phyloP scores from a whole-genome alignment of 2,329 filamentous ascomycete genomes.

The Leptographium procerum region DNA sequence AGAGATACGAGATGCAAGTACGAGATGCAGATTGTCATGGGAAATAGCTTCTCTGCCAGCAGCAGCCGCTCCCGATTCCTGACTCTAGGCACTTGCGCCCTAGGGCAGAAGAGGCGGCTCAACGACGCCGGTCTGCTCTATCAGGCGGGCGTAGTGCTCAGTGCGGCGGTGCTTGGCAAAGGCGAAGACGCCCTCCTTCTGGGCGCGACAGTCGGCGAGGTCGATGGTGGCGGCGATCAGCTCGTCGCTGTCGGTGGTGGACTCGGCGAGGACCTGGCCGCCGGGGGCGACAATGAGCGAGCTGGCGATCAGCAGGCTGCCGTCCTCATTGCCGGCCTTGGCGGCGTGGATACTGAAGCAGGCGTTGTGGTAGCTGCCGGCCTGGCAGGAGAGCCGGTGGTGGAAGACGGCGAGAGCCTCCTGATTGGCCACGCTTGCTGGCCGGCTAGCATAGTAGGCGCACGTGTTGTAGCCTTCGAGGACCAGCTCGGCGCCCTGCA shows the following conservation, averaged over 20 bases:
- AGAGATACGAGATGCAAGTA: too few relatives aligned
- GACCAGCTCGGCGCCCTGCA: slow-evolving; percentile 34
- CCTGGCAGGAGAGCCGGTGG: slow-evolving; percentile 35
- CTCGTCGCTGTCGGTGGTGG: slow-evolving; percentile 34
- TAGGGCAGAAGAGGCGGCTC: slow-evolving; percentile 12
- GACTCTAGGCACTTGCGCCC: not conserved
- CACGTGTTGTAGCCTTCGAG: slow-evolving; percentile 34
- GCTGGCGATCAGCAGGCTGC: slow-evolving; percentile 32
- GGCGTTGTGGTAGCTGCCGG: slow-evolving; percentile 37
- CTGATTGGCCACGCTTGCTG: slow-evolving; percentile 23
- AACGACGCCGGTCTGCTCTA: slow-evolving; percentile 24
- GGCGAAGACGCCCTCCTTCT: slow-evolving; percentile 36
- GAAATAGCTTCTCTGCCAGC: too few relatives aligned
- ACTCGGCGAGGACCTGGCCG: slow-evolving; percentile 36
- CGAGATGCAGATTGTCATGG: too few relatives aligned
- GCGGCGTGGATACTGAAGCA: slow-evolving; percentile 35
- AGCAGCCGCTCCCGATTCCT: not conserved
- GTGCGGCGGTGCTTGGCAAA: slow-evolving; percentile 29
- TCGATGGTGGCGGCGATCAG: slow-evolving; percentile 37
- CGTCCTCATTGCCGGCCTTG: slow-evolving; percentile 33
- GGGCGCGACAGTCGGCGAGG: slow-evolving; percentile 31
- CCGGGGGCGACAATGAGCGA: slow-evolving; percentile 34
- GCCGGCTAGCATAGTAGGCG: slow-evolving; percentile 29
- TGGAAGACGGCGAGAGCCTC: slow-evolving; percentile 35
- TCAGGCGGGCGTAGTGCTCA: slow-evolving; percentile 28